phyloP scores from a whole-genome alignment of 2,329 filamentous ascomycete species.

The Hymenoscyphus repandus region DNA sequence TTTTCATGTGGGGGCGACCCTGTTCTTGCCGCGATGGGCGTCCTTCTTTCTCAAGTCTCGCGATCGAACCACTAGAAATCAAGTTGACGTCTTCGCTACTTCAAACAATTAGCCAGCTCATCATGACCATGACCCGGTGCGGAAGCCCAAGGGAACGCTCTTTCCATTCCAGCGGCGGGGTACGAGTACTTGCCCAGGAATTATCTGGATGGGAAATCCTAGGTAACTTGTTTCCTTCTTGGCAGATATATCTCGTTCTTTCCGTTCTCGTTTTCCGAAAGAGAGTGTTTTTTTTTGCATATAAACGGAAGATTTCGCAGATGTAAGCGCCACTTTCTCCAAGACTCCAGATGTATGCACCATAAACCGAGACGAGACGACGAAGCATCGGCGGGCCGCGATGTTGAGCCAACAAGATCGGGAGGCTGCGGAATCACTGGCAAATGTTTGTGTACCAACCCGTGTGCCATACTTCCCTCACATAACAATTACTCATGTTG shows the following conservation, averaged over 20 bases:
- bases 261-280: too few relatives aligned
- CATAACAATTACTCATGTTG: not conserved
- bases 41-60: not conserved
- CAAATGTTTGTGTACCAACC: constrained; percentile 12
- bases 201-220: too few relatives aligned
- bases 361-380: not conserved
- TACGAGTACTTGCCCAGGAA: too few relatives aligned
- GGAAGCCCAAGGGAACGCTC: not conserved
- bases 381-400: not conserved
- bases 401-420: constrained; percentile 10
- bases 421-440: constrained; percentile 13
- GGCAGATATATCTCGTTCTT: too few relatives aligned
- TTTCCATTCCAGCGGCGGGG: too few relatives aligned
- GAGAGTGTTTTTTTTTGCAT: not conserved
- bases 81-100: constrained; percentile 1
- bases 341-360: not conserved
- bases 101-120: not conserved
- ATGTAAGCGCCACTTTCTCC: not conserved
- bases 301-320: too few relatives aligned
- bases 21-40: constrained; percentile 1
- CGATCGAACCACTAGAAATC: constrained; percentile 6
- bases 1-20: not conserved
- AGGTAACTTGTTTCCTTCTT: too few relatives aligned
- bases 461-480: not conserved
- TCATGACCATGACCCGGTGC: not conserved